Evolutionary conservation across 2,329 filamentous ascomycete species (phyloP).

Genomic region (Chrysoporthe puriensis): DNA sequence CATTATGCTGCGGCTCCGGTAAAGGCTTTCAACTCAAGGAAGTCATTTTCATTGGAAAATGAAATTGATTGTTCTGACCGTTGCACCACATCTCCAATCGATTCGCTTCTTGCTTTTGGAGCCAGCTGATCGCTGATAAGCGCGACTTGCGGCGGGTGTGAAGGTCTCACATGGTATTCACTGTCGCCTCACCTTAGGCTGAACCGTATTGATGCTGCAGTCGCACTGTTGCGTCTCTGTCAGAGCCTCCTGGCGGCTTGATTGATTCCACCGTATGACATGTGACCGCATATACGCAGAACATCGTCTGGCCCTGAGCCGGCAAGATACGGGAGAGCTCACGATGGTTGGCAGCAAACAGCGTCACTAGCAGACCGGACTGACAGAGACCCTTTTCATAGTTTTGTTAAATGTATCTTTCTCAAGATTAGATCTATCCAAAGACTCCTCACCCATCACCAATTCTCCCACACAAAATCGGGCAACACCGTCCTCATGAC

Average conservation of each 20-base stretch:
- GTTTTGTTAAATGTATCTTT: background rate
- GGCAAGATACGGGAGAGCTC: background rate
- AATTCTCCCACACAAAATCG: conserved; percentile 80
- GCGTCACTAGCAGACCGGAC: background rate
- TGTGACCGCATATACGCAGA: background rate
- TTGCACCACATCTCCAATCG: conserved; percentile 1
- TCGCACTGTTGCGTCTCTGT: too few species aligned
- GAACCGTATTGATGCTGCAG: too few species aligned
- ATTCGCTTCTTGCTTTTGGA: background rate
- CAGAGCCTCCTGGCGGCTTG: too few species aligned
- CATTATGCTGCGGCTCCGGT: background rate
- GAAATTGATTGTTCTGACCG: background rate
- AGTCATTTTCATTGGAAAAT: background rate
- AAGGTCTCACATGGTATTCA: too few species aligned
- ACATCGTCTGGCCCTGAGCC: background rate
- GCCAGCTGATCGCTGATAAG: background rate
- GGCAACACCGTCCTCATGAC: conserved; percentile 90
- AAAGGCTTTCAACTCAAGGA: background rate
- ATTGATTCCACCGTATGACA: background rate
- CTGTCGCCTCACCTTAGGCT: too few species aligned
- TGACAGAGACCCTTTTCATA: background rate
- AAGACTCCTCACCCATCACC: conserved; percentile 57
- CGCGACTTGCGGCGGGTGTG: background rate
- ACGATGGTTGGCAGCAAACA: background rate
- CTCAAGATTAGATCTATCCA: background rate